These are phyloP conservation scores for Fusarium newnesense DNA, from an alignment of 2,329 filamentous ascomycete genomes.

Conservation along the genomic window DNA sequence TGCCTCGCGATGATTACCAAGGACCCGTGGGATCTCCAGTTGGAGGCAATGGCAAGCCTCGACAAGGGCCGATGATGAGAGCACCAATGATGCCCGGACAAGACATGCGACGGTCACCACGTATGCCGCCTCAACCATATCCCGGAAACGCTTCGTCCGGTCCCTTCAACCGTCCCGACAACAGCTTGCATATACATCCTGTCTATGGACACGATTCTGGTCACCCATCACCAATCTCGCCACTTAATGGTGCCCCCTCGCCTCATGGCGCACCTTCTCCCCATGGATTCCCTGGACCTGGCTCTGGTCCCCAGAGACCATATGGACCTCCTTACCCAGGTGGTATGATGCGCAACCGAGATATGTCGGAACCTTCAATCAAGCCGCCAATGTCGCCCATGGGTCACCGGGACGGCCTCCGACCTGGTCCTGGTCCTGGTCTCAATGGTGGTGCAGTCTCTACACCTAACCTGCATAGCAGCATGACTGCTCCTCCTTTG, in stretches of 20 bases:
- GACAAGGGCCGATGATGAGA: slow-evolving; percentile 50
- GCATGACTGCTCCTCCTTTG: slow-evolving; percentile 58
- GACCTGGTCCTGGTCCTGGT: slow-evolving; percentile 51
- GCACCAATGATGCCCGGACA: slow-evolving; percentile 61
- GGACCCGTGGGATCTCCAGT: slow-evolving; percentile 36
- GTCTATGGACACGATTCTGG: slow-evolving; percentile 50
- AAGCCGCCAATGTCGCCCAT: slow-evolving; percentile 58
- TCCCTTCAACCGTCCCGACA: slow-evolving; percentile 38
- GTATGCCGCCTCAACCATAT: slow-evolving; percentile 58
- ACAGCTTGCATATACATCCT: slow-evolving; percentile 33
- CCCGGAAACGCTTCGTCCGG: slow-evolving; percentile 30
- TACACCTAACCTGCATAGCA: slow-evolving; percentile 52
- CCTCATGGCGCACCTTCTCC: slow-evolving; percentile 24
- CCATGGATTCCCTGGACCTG: slow-evolving; percentile 25
- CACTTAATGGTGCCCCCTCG: slow-evolving; percentile 29
- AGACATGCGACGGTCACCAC: slow-evolving; percentile 56
- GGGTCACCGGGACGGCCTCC: slow-evolving; percentile 50
- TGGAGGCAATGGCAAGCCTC: slow-evolving; percentile 41
- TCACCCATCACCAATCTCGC: slow-evolving; percentile 59
- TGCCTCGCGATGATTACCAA: slow-evolving; percentile 51
- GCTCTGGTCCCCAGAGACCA: slow-evolving; percentile 21
- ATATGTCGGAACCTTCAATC: slow-evolving; percentile 63
- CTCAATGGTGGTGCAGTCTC: slow-evolving; percentile 47
- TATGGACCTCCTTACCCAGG: slow-evolving; percentile 22
- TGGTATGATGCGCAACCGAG: slow-evolving; percentile 55